Base-by-base conservation (phyloP, 305 asterid species). In the Ajuga reptans region DNA sequence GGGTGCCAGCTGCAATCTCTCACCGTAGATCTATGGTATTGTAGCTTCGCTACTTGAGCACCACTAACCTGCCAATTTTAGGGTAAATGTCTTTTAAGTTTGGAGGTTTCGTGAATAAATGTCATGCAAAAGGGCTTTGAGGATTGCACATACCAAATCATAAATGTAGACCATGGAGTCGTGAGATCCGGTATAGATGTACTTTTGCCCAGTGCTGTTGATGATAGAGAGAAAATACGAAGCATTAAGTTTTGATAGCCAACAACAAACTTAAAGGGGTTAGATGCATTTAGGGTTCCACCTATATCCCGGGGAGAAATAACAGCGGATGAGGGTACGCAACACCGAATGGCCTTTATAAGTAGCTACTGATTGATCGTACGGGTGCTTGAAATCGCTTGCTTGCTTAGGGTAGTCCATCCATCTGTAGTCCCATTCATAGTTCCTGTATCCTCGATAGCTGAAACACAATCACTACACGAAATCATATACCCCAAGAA, bases 1-100 rank as follows among this genome's bases (percentile, higher is more conserved):
- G 96, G 96, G 70, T 90, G 93, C 96, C 96, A 87, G 60, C 88
- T 87, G 59, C 95, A 90, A 76, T 90, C 97, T 56, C 97, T 73
- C 37, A 90, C 84, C 0, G 91, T 83, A 0, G 91, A 83, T 56
- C 66, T 78, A 72, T 90, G 95, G 84, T 84, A 81, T 74, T 68
- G 68, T 59, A 90, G 80, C 77, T 82, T 90, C 11, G 85, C 87
- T 6, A 86, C 93, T 71, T 79, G 83, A 17, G 65, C 87, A 14
- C 93, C 91, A 2, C 81, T 85, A 16, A 85, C 86, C 96, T 89
- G 82, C 8, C 21, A 59, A 21, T 45, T 3, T 45, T 2, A 45
- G 12, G 49, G 14, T 45, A 45, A 42, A 1, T 41, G 1, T 7
- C n/a, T 6, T 43, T 1, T 31, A 31, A 31, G 36, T 31, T 31